phyloP scores from a whole-genome alignment of 495 filamentous ascomycete species.

The Glutinoglossum americanum region DNA sequence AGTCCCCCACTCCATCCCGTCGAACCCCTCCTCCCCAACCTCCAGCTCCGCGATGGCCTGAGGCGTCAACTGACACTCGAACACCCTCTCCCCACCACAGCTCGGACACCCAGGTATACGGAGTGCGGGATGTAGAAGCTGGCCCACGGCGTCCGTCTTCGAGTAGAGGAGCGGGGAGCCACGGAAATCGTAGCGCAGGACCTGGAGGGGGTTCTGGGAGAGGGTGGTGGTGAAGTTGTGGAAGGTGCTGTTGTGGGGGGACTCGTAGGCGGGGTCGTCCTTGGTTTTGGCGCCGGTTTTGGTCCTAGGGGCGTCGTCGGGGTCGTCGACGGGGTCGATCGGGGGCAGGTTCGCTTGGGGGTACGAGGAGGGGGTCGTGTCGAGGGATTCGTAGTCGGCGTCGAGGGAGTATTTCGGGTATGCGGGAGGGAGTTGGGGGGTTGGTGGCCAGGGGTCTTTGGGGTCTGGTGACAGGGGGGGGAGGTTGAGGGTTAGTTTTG shows the following conservation, averaged over 20 bases:
- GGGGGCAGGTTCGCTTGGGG: neutral
- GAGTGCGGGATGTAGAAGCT: conserved; percentile 8
- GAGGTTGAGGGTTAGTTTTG: conserved; percentile 19
- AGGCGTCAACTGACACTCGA: conserved; percentile 78
- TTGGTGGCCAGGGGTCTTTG: conserved; percentile 51
- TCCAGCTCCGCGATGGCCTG: conserved; percentile 82
- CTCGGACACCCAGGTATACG: conserved; percentile 53
- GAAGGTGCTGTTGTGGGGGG: conserved; percentile 66
- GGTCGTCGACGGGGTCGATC: neutral
- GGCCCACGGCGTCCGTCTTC: conserved; percentile 51
- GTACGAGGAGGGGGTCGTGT: conserved; percentile 14
- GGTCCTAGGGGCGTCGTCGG: neutral
- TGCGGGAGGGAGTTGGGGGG: conserved; percentile 36
- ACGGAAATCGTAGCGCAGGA: conserved; percentile 75
- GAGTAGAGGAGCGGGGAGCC: conserved; percentile 68
- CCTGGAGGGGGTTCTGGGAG: conserved; percentile 81
- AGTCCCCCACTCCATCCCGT: conserved; percentile 94
- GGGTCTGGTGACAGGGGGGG: conserved; percentile 10
- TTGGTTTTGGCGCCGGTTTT: neutral
- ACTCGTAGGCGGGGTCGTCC: conserved; percentile 48
- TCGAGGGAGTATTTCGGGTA: conserved; percentile 71
- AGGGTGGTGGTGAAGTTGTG: conserved; percentile 77
- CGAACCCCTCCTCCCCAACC: conserved; percentile 49
- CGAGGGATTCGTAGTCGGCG: conserved; percentile 78
- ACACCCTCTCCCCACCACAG: conserved; percentile 56